Conservation (phyloP, 148 eudicot species). For the Chenopodium berlandieri region DNA sequence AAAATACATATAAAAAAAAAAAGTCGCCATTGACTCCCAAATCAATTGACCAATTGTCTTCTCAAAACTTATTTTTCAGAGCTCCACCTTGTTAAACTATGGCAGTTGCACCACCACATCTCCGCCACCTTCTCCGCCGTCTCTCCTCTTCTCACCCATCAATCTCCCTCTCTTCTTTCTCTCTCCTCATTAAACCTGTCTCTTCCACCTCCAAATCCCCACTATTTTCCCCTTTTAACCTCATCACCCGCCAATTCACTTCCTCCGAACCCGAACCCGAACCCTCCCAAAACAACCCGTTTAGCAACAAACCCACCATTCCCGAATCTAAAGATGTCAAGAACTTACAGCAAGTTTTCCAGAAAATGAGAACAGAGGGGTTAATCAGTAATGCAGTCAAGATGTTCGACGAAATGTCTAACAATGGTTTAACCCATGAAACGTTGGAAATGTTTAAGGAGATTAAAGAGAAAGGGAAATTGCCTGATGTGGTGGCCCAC, state of each 20-base stretch:
- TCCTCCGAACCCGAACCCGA: constrained; percentile 39
- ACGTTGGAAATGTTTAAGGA: constrained; percentile 57
- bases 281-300: constrained; percentile 50
- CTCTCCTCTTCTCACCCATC: too few species aligned
- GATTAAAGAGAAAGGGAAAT: constrained; percentile 63
- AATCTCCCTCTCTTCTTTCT: too few species aligned
- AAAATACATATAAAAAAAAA: too few species aligned
- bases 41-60: too few species aligned
- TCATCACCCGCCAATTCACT: constrained; percentile 22
- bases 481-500: constrained; percentile 85
- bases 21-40: too few species aligned
- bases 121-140: constrained; percentile 15
- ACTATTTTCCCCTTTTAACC: not conserved
- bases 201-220: not conserved
- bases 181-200: too few species aligned
- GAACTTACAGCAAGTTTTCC: constrained; percentile 67
- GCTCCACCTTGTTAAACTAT: constrained; percentile 3
- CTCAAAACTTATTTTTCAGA: too few species aligned
- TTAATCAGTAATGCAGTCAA: constrained; percentile 62
- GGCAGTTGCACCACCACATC: constrained; percentile 25
- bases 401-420: constrained; percentile 94
- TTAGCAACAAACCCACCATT: constrained; percentile 42
- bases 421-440: constrained; percentile 74
- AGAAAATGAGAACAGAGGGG: constrained; percentile 55
- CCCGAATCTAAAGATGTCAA: constrained; percentile 56